A percentile compares a stretch with the other conserved stretches of the same genome.
These are phyloP conservation scores for Ustilago cynodontis DNA, from an alignment of 1,284 basidiomycete genomes.

Conservation along the genomic window DNA sequence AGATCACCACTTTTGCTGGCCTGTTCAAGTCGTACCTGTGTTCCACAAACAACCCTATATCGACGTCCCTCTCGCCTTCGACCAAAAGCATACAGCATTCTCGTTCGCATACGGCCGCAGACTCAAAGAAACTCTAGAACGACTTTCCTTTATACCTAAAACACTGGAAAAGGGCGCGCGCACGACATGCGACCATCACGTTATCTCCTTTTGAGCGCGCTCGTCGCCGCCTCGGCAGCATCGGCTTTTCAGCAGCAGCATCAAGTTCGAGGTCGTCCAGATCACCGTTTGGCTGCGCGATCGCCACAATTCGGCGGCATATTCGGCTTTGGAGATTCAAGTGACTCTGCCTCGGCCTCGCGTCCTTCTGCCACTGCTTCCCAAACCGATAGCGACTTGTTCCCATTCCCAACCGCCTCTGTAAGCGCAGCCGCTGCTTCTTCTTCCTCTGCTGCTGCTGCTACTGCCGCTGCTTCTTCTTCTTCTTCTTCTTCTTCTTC, in stretches of 20 bases:
- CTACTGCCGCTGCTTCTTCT: constrained; percentile 28
- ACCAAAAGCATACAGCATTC: no score
- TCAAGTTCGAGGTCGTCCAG: constrained; percentile 20
- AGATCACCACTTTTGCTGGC: not conserved
- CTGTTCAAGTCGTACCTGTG: no score
- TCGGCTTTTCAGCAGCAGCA: constrained; percentile 37
- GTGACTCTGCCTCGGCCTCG: constrained; percentile 14
- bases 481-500: constrained; percentile 15
- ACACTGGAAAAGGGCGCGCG: no score
- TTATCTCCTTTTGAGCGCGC: constrained; percentile 31
- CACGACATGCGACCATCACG: constrained; percentile 31
- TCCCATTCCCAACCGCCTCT: constrained; percentile 11
- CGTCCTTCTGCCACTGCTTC: constrained; percentile 15
- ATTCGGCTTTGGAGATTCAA: not conserved
- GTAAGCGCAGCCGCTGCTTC: constrained; percentile 28
- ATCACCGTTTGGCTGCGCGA: constrained; percentile 26
- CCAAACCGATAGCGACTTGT: constrained; percentile 7
- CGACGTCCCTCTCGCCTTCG: no score
- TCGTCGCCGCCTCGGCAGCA: constrained; percentile 27
- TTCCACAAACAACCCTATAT: no score
- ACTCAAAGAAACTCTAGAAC: no score
- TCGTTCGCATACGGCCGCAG: no score
- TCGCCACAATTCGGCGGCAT: constrained; percentile 2
- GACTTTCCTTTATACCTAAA: no score
- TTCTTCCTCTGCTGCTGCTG: no score